Base-by-base conservation (phyloP, 371 early-diverging fungal species). In the Basidiobolus meristosporus region DNA sequence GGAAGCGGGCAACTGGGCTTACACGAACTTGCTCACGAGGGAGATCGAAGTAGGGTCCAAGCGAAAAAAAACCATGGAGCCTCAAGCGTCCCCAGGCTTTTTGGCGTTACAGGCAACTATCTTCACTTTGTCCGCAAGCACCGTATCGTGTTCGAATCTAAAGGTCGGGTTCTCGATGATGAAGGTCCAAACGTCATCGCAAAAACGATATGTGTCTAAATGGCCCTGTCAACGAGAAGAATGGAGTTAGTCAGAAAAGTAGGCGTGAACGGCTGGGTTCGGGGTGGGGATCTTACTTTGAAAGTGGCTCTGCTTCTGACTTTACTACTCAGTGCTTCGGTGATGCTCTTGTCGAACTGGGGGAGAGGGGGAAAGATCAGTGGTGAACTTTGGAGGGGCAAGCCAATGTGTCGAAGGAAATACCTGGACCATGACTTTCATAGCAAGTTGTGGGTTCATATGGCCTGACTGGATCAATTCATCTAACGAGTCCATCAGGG, bases 141-240 rank as follows among this genome's bases (percentile, higher is more conserved):
- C 63, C 7, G 51, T 59, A 14, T 89, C 91, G 43, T 74, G 63
- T 26, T 91, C 93, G 45, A 92, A 77, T 36, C 80, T 73, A 56
- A 93, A 83, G 19, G 61, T 77, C 7, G 89, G 82, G 36, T 80
- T 70, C 41, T 80, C 75, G 34, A 93, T 67, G 19, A 90, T 78
- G 60, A 97, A 92, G 0, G 95, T 91, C 91, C 91, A 91, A 21
- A 91, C 92, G 46, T 95, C 96, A 53, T 95, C 91, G 57, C 90
- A 82, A 46, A 83, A 86, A 31, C 90, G 74, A 59, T 90, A 91
- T 14, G 78, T 81, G 46, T n/a, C n/a, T n/a, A 38, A 18, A 37
- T 48, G 43, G 7, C 43, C 37, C 39, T 31, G 12, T 11, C 20
- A 14, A 14, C 14, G n/a, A n/a, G n/a, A n/a, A n/a, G n/a, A n/a